Conservation (phyloP, 2,329 filamentous ascomycete species). For the Neofusicoccum laricinum region DNA sequence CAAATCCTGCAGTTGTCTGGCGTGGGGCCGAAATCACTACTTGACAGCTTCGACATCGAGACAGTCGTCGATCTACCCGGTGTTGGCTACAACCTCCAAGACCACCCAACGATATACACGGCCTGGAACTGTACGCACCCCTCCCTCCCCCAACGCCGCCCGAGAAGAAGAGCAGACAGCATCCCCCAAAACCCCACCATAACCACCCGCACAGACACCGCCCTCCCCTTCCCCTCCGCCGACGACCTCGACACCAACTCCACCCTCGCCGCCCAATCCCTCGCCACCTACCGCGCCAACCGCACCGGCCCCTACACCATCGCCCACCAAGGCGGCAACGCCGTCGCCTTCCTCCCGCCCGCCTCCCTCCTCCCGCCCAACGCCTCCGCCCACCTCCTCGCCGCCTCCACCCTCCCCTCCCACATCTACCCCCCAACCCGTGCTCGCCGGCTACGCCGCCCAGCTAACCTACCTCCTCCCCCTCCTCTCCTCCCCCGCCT, state of each 20-base stretch:
- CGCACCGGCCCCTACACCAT: neutral
- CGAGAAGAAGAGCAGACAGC: no score
- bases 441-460: neutral
- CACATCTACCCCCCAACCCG: neutral
- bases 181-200: no score
- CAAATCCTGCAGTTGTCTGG: conserved; percentile 21
- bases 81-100: conserved; percentile 35
- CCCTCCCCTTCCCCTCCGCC: conserved; percentile 26
- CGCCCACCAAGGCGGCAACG: neutral
- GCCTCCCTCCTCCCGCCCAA: neutral
- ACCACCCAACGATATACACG: conserved; percentile 50
- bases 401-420: neutral
- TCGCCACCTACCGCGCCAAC: neutral
- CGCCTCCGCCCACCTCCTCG: neutral
- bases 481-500: neutral
- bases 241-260: conserved; percentile 36
- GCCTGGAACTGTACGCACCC: conserved; percentile 31
- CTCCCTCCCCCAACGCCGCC: neutral
- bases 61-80: conserved; percentile 22
- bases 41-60: conserved; percentile 19
- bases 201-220: neutral
- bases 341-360: neutral
- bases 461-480: neutral
- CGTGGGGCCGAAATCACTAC: conserved; percentile 20
- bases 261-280: conserved; percentile 37